These are phyloP conservation scores for Strigomonas oncopelti DNA, from an alignment of 208 protist species.

Conservation along the genomic window DNA sequence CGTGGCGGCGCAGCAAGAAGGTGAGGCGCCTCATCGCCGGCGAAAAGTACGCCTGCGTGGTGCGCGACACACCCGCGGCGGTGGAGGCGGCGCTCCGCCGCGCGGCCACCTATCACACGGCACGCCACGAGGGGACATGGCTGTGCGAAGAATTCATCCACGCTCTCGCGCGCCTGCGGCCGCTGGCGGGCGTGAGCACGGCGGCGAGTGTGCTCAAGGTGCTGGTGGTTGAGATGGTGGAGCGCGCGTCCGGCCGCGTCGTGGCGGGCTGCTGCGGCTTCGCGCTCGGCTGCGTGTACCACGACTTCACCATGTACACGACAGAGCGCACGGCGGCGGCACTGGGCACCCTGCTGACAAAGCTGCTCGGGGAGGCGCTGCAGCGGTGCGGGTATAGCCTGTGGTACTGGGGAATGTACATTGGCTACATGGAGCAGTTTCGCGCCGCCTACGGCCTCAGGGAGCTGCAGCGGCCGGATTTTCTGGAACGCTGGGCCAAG, in stretches of 20 bases:
- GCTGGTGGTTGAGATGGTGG: constrained; percentile 48
- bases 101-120: constrained; percentile 43
- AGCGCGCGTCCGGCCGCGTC: constrained; percentile 25
- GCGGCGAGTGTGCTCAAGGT: constrained; percentile 17
- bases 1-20: constrained; percentile 48
- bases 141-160: constrained; percentile 18
- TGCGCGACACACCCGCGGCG: constrained; percentile 29
- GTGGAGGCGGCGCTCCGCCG: constrained; percentile 30
- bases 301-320: constrained; percentile 85
- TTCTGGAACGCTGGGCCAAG: constrained; percentile 43
- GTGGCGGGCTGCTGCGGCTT: constrained; percentile 66
- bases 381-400: constrained; percentile 68
- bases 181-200: not conserved
- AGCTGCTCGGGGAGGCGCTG: constrained; percentile 67
- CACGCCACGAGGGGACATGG: constrained; percentile 31
- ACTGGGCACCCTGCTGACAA: constrained; percentile 57
- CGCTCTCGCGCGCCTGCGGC: constrained; percentile 7
- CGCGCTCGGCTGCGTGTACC: constrained; percentile 50
- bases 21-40: constrained; percentile 35
- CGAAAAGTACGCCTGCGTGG: constrained; percentile 35
- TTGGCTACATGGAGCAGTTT: constrained; percentile 71
- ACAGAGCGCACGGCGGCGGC: constrained; percentile 17
- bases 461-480: constrained; percentile 28
- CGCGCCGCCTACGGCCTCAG: constrained; percentile 43
- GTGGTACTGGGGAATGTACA: constrained; percentile 73